Evolutionary conservation across 2,329 filamentous ascomycete genomes (phyloP), one percentile per base, ranked within the genome.

Genomic region (Colletotrichum scovillei): DNA sequence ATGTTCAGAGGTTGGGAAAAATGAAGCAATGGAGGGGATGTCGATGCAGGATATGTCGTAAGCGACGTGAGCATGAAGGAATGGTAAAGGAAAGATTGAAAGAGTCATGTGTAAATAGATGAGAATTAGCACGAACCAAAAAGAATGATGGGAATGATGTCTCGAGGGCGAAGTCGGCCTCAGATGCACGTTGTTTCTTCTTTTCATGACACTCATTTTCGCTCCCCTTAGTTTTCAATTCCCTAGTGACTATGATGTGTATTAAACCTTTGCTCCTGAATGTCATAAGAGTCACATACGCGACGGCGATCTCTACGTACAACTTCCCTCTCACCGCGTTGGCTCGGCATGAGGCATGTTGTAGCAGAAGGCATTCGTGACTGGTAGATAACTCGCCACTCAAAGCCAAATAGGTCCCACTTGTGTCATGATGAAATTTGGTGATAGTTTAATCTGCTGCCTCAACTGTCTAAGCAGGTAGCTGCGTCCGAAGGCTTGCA

Each of bases 31-130:
- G 19, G 42, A 0, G 3, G 19, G 8, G 22, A 53, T 62, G 42
- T 16, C 5, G 30, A 58, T 28, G 16, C 24, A 26, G 5, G 14
- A 35, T 12, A 67, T 49, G 55, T 30, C 42, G 26, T 14, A 12
- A n/a, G n/a, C 22, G 57, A 26, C 24, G 16, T 35, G 56, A 53
- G 66, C 42, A 63, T 56, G 58, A 49, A 49, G 42, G n/a, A 4
- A 49, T 49, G 19, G 49, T 7, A 2, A 24, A n/a, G 66, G 24
- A 30, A 19, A 55, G 42, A 49, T 49, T 11, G 42, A 35, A 64
- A 64, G 49, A 64, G 46, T n/a, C 46, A 30, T 14, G 5, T 68
- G 66, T 68, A 68, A 22, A 68, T 68, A 63, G 58, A 63, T 56
- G 63, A 58, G 24, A 58, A 42, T 28, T 28, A 49, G 46, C 8